Evolutionary conservation across 352 stramenopile species (phyloP).

Genomic region (Globisporangium camurandrum): DNA sequence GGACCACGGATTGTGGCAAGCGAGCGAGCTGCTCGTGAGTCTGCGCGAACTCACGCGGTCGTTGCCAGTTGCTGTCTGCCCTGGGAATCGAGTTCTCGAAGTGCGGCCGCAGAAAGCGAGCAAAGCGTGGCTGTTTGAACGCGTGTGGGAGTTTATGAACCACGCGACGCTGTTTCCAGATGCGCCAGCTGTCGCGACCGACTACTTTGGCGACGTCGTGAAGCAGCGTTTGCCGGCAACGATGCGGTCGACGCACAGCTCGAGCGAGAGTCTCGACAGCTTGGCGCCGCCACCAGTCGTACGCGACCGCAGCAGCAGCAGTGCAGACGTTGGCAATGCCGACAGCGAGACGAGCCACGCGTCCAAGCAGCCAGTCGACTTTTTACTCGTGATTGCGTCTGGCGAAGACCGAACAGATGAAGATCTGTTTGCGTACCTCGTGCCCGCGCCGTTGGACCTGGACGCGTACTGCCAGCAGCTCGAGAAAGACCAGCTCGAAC

Average conservation of each 20-base stretch:
- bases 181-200: constrained; percentile 29
- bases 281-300: neutral
- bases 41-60: constrained; percentile 68
- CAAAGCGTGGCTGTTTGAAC: constrained; percentile 72
- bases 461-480: constrained; percentile 72
- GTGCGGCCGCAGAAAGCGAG: constrained; percentile 75
- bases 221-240: constrained; percentile 36
- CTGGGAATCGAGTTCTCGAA: constrained; percentile 69
- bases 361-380: constrained; percentile 42
- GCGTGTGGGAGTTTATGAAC: constrained; percentile 84
- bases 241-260: constrained; percentile 14
- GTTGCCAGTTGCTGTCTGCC: constrained; percentile 64
- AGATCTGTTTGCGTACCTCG: constrained; percentile 72
- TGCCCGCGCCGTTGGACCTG: constrained; percentile 74
- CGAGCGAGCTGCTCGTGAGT: constrained; percentile 86
- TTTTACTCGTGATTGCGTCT: constrained; percentile 78
- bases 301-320: neutral
- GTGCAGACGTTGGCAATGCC: constrained; percentile 7
- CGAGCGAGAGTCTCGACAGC: neutral
- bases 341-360: constrained; percentile 2
- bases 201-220: constrained; percentile 65
- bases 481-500: constrained; percentile 48
- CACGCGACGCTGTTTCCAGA: constrained; percentile 55
- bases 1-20: constrained; percentile 80
- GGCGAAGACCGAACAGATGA: constrained; percentile 79